phyloP scores from a whole-genome alignment of 768 basidiomycete species.

The Serpula lacrymans region DNA sequence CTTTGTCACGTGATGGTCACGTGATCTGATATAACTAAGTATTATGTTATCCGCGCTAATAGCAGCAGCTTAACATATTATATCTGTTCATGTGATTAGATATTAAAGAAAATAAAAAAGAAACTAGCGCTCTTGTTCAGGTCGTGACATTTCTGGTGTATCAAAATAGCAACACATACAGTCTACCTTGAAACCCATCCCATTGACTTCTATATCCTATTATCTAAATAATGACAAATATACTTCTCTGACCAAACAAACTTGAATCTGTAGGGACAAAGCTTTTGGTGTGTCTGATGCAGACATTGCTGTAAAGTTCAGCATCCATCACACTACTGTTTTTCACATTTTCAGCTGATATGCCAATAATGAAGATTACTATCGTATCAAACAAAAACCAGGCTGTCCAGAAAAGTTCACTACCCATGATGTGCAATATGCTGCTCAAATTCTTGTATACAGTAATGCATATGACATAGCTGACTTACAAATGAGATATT shows the following conservation, averaged over 20 bases:
- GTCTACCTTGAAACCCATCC: too few species aligned
- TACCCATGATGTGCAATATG: slow-evolving; percentile 6
- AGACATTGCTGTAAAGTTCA: slow-evolving; percentile 1
- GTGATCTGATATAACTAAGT: too few species aligned
- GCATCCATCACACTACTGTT: neutral
- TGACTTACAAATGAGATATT: slow-evolving; percentile 14
- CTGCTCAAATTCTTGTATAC: slow-evolving; percentile 9
- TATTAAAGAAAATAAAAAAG: too few species aligned
- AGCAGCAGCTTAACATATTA: too few species aligned
- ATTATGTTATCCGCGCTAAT: too few species aligned
- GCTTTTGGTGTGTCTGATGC: neutral
- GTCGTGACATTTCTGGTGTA: too few species aligned
- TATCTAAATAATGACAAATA: too few species aligned
- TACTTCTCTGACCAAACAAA: slow-evolving; percentile 9
- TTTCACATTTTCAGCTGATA: neutral
- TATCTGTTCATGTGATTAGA: too few species aligned
- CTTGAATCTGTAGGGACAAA: slow-evolving; percentile 6
- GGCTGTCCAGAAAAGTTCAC: slow-evolving; percentile 14
- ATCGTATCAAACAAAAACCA: slow-evolving; percentile 6
- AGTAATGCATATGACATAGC: slow-evolving; percentile 8
- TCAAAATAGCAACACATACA: too few species aligned
- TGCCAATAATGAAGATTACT: slow-evolving; percentile 4
- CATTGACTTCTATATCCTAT: too few species aligned
- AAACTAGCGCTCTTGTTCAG: too few species aligned
- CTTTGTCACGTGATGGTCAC: too few species aligned